These are phyloP conservation scores for Phlegmacium glaucopus DNA, from an alignment of 768 basidiomycete genomes.

Conservation along the genomic window DNA sequence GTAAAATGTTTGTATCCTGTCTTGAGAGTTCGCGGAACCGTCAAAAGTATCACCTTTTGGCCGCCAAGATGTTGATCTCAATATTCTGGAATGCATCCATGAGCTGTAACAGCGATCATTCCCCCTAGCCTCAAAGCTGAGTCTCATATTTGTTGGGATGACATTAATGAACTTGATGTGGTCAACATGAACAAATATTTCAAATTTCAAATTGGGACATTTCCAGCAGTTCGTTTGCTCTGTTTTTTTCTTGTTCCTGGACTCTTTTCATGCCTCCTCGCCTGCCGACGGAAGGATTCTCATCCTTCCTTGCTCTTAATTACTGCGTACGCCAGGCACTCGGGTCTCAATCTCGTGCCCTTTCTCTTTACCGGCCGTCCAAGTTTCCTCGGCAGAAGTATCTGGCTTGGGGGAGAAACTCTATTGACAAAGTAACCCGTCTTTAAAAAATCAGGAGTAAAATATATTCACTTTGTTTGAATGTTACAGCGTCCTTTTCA, in stretches of 20 bases:
- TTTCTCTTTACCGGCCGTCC: not conserved
- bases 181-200: not conserved
- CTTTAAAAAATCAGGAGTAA: not conserved
- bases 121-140: no score
- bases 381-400: constrained; percentile 1
- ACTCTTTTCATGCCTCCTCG: constrained; percentile 2
- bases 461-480: constrained; percentile 14
- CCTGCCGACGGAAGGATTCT: constrained; percentile 1
- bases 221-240: not conserved
- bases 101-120: no score
- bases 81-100: no score
- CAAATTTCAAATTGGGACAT: not conserved
- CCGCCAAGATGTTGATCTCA: no score
- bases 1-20: no score
- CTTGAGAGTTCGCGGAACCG: no score
- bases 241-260: not conserved
- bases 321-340: constrained; percentile 4
- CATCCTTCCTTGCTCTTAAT: constrained; percentile 5
- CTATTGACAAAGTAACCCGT: constrained; percentile 38
- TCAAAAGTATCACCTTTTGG: no score
- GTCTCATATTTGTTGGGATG: no score
- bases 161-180: no score
- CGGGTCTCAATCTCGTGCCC: not conserved
- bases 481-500: constrained; percentile 68
- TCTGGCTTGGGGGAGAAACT: constrained; percentile 15